A percentile compares a stretch with the other conserved stretches of the same genome.
These are phyloP conservation scores for Gossypium trilobum DNA, from an alignment of 441 rosid genomes.

Conservation along the genomic window DNA sequence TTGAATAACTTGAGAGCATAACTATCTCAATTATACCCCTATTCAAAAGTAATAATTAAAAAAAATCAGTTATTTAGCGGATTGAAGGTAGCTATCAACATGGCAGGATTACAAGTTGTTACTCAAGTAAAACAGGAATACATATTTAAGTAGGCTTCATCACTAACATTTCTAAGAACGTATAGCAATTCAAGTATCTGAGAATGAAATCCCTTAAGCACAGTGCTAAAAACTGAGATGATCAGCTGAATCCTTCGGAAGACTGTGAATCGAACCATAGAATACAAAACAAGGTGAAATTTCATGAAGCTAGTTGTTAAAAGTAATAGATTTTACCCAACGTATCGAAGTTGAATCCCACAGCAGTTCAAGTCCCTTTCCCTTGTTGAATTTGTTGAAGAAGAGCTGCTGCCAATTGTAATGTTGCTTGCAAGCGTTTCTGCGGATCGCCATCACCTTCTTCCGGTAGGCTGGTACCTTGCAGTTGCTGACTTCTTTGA, in stretches of 20 bases:
- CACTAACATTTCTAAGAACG: neutral
- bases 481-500: constrained; percentile 37
- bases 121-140: neutral
- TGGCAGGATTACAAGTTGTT: neutral
- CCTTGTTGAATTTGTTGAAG: constrained; percentile 93
- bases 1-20: neutral
- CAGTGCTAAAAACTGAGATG: neutral
- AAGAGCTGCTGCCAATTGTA: constrained; percentile 88
- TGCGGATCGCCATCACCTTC: constrained; percentile 71
- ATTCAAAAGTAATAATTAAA: neutral
- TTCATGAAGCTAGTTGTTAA: neutral
- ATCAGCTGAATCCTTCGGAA: neutral
- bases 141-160: neutral
- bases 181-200: neutral
- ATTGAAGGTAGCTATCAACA: neutral
- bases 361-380: constrained; percentile 43
- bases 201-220: neutral
- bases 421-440: constrained; percentile 85
- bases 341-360: neutral
- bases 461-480: constrained; percentile 35
- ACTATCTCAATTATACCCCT: neutral
- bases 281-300: neutral
- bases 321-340: neutral
- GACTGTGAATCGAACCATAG: neutral
- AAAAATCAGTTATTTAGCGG: neutral